phyloP scores from a whole-genome alignment of 345 rosid genomes.

The Combretum micranthum region DNA sequence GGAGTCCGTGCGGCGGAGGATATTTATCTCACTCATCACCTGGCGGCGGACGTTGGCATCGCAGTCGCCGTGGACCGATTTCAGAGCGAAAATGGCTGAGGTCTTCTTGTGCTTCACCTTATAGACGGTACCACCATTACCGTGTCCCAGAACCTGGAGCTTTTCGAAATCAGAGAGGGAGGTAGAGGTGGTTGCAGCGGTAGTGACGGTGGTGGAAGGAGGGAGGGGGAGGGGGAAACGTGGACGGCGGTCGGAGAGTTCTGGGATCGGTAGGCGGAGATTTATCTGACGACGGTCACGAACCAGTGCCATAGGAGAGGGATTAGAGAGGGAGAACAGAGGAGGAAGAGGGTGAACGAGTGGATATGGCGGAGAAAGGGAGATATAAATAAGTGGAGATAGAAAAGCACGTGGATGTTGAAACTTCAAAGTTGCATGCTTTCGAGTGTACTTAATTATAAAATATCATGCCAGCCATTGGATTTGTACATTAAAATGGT shows the following conservation, averaged over 20 bases:
- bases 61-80: slow-evolving; percentile 50
- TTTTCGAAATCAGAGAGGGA: slow-evolving; percentile 51
- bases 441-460: no score
- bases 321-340: background rate
- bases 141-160: slow-evolving; percentile 65
- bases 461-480: no score
- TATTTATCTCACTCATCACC: slow-evolving; percentile 62
- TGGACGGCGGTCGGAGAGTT: slow-evolving; percentile 37
- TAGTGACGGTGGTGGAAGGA: slow-evolving; percentile 11
- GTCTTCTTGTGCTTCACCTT: slow-evolving; percentile 57
- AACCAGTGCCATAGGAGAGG: slow-evolving; percentile 45
- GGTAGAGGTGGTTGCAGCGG: slow-evolving; percentile 9
- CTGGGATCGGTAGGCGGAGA: slow-evolving; percentile 66
- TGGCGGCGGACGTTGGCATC: slow-evolving; percentile 57
- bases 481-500: no score
- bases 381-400: slow-evolving; percentile 10
- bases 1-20: slow-evolving; percentile 73
- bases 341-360: background rate
- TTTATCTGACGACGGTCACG: slow-evolving; percentile 79
- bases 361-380: background rate
- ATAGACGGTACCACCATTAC: slow-evolving; percentile 83
- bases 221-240: slow-evolving; percentile 53
- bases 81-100: slow-evolving; percentile 55
- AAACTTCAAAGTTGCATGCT: no score
- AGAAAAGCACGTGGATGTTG: slow-evolving; percentile 4